A percentile compares a stretch with the other conserved stretches of the same genome.
Evolutionary conservation across 2,329 filamentous ascomycete species (phyloP).

Genomic region (Neocatenulostroma microsporum): DNA sequence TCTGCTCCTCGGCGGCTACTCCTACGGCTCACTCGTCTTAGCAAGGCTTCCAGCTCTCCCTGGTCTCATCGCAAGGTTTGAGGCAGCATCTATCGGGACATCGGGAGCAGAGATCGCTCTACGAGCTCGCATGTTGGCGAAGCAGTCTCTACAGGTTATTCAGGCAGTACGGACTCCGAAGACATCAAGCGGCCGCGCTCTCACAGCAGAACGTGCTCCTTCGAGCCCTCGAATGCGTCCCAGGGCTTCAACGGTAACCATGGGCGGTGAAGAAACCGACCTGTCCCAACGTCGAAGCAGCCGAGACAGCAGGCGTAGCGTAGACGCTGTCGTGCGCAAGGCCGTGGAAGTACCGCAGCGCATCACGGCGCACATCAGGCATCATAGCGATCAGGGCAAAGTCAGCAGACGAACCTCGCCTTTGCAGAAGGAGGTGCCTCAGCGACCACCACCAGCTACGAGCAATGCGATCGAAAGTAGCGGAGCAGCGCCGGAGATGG

Average conservation of each 20-base stretch:
- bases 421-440: too few relatives aligned
- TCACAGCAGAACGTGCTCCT: conserved; percentile 16
- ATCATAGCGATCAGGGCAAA: conserved; percentile 12
- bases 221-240: conserved; percentile 2
- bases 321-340: conserved; percentile 30
- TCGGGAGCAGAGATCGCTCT: conserved; percentile 61
- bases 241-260: conserved; percentile 14
- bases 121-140: conserved; percentile 60
- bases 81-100: conserved; percentile 45
- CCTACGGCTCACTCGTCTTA: conserved; percentile 80
- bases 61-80: conserved; percentile 53
- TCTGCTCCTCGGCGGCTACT: conserved; percentile 70
- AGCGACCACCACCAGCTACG: too few relatives aligned
- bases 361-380: conserved; percentile 22
- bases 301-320: conserved; percentile 32
- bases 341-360: conserved; percentile 34
- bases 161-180: too few relatives aligned
- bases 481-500: too few relatives aligned
- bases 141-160: conserved; percentile 50
- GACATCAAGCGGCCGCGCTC: conserved; percentile 24
- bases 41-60: conserved; percentile 57
- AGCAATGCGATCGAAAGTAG: too few relatives aligned
- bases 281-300: conserved; percentile 34
- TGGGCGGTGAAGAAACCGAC: conserved; percentile 43
- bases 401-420: too few relatives aligned